phyloP scores from a whole-genome alignment of 202 grass and related monocot genomes.

The Saccharum hybrid region DNA sequence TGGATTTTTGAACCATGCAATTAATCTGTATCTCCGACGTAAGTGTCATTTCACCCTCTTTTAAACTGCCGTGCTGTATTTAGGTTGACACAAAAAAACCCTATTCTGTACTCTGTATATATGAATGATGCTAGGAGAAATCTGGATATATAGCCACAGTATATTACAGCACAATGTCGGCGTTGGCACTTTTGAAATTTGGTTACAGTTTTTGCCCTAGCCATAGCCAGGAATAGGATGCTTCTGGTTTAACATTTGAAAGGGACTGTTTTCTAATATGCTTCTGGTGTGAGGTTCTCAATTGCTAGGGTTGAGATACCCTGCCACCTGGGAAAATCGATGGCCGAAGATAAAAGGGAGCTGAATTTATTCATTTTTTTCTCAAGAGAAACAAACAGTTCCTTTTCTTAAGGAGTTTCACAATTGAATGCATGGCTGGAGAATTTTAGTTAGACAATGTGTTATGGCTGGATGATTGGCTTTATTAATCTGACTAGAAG shows the following conservation, averaged over 20 bases:
- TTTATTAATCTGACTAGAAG: conserved; percentile 6
- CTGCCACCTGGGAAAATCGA: not conserved
- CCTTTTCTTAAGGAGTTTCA: conserved; percentile 10
- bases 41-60: conserved; percentile 49
- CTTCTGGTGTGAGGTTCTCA: conserved; percentile 15
- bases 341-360: not conserved
- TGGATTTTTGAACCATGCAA: conserved; percentile 95
- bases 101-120: not conserved
- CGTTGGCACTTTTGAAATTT: not conserved
- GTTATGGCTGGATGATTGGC: not conserved
- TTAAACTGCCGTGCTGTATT: conserved; percentile 18
- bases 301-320: not conserved
- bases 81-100: not conserved
- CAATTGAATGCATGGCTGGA: conserved; percentile 6
- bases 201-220: not conserved
- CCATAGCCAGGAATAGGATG: conserved; percentile 1
- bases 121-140: conserved; percentile 23
- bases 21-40: conserved; percentile 98
- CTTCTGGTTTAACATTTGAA: not conserved
- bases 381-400: not conserved
- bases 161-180: not conserved
- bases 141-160: conserved; percentile 7
- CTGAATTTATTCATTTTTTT: not conserved
- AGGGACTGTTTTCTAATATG: conserved; percentile 3
- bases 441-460: not conserved